These are phyloP conservation scores for Trichoderma harzianum DNA, from an alignment of 2,329 filamentous ascomycete species.

Conservation along the genomic window DNA sequence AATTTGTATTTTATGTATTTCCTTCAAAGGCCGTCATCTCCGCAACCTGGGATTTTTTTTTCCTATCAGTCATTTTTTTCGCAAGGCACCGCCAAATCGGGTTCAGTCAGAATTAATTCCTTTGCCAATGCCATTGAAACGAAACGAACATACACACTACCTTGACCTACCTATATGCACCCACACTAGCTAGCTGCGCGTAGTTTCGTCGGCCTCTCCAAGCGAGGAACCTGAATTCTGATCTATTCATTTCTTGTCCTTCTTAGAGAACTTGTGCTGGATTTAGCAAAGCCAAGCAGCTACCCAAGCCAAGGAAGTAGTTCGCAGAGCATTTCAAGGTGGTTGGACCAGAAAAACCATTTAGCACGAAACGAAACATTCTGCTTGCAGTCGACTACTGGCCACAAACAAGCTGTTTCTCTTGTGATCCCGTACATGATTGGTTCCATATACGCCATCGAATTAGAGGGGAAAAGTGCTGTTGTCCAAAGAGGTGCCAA, in stretches of 20 bases:
- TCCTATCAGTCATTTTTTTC: not conserved
- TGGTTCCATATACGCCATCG: not conserved
- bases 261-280: not conserved
- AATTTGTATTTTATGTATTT: not conserved
- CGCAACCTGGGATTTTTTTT: not conserved
- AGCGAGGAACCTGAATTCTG: slow-evolving; percentile 2
- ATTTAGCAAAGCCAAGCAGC: not conserved
- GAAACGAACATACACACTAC: not conserved
- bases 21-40: not conserved
- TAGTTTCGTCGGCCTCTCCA: not conserved
- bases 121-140: not conserved
- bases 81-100: not conserved
- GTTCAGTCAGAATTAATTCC: not conserved
- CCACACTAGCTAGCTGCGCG: not conserved
- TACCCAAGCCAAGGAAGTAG: not conserved
- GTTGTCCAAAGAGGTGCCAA: not conserved
- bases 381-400: not conserved
- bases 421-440: not conserved
- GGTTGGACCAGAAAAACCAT: not conserved
- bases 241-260: not conserved
- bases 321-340: not conserved
- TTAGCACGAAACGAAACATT: not conserved
- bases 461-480: not conserved
- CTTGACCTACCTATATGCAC: not conserved
- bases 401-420: not conserved